These are phyloP conservation scores for Epichloe gansuensis DNA, from an alignment of 2,329 filamentous ascomycete species.

Conservation along the genomic window DNA sequence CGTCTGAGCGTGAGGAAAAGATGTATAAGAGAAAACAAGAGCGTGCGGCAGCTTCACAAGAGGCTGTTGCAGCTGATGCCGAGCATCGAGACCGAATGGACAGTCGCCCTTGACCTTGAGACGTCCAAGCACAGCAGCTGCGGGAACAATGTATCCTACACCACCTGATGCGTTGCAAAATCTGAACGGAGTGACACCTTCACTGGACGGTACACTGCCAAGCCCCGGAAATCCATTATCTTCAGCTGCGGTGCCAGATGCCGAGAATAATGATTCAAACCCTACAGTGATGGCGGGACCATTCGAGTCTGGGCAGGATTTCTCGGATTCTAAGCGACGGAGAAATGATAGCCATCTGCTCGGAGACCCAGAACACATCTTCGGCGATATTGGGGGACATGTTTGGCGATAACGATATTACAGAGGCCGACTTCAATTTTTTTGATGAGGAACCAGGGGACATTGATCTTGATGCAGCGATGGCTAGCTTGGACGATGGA, in stretches of 20 bases:
- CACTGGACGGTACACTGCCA: slow-evolving; percentile 41
- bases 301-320: slow-evolving; percentile 19
- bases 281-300: slow-evolving; percentile 11
- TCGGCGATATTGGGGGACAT: slow-evolving; percentile 59
- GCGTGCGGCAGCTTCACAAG: slow-evolving; percentile 30
- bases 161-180: slow-evolving; percentile 54
- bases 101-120: slow-evolving; percentile 41
- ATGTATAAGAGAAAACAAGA: slow-evolving; percentile 38
- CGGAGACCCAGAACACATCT: slow-evolving; percentile 45
- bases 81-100: slow-evolving; percentile 31
- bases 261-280: slow-evolving; percentile 13
- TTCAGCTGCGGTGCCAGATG: slow-evolving; percentile 18
- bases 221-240: slow-evolving; percentile 39
- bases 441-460: slow-evolving; percentile 53
- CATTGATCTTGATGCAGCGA: slow-evolving; percentile 24
- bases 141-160: slow-evolving; percentile 56
- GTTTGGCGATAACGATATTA: slow-evolving; percentile 63
- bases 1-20: slow-evolving; percentile 34
- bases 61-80: slow-evolving; percentile 30
- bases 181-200: slow-evolving; percentile 39
- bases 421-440: slow-evolving; percentile 74
- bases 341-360: slow-evolving; percentile 30
- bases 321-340: slow-evolving; percentile 32
- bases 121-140: slow-evolving; percentile 33
- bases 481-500: slow-evolving; percentile 11